Evolutionary conservation across 345 rosid genomes (phyloP), one percentile per base, ranked within the genome.

Genomic region (Eutrema japonicum): DNA sequence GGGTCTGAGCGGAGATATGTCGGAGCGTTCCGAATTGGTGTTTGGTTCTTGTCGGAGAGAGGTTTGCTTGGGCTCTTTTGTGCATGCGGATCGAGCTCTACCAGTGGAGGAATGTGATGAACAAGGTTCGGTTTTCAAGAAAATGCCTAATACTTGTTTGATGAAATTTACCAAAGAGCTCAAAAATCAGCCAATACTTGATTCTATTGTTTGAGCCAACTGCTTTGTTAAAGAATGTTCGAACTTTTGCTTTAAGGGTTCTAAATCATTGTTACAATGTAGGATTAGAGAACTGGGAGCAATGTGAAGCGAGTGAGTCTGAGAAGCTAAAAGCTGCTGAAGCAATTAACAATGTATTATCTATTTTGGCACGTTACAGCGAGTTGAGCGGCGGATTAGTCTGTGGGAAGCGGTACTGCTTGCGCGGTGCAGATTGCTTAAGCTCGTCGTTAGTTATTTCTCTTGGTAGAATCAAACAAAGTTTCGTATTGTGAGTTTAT

Each of bases 401-500:
- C 5, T 83, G 88, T 51, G 89, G 82, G 55, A 83, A 83, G 80
- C 76, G 95, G 64, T 70, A 80, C 80, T 51, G 77, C 74, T 75
- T 74, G 43, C 82, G 83, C 12, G 86, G 78, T 6, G 29, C 78
- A 4, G 84, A 82, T 50, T 84, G 76, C 64, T 73, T 88, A 71
- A 87, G 80, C 70, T 88, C 97, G 27, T 86, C 94, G 10, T 65
- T 90, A 81, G 81, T 79, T 84, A 83, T 92, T 74, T 88, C 98
- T 83, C 99, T 95, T 37, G 92, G 99, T 92, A 95, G 99, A 95
- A 92, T 95, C 96, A 95, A 86, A 85, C 99, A 95, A 84, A 95
- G 98, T 84, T 95, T 92, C 85, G 91, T 95, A 90, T 83, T 95
- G 97, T 95, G 97, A 95, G 99, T 95, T 88, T 68, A 88, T 14